Evolutionary conservation across 179 eudicot genomes (phyloP), one percentile per base, ranked within the genome.

Genomic region (Patellifolia procumbens): DNA sequence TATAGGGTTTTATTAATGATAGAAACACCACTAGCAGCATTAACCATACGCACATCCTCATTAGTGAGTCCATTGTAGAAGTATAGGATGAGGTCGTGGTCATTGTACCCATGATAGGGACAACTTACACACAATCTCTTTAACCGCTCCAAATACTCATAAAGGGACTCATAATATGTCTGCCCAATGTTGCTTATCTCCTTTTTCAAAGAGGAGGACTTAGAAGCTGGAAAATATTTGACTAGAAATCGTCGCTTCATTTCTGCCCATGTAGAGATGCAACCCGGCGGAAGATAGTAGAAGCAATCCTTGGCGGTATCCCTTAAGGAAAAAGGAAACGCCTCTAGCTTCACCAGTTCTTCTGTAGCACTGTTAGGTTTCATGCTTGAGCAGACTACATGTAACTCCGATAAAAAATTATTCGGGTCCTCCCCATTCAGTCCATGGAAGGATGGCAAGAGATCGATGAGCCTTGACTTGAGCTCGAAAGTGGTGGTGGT

Each of bases 201-300:
- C 32, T 70, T 77, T 22, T 68, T 28, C 10, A 70, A 15, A 17
- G 1, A 31, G 8, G 74, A 39, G 1, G 19, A 48, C 15, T 35
- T 28, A 26, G 35, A 58, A 0, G 60, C 60, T 2, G 70, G 70
- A 26, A 70, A 77, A 7, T 12, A 77, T 60, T 77, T 70, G 17
- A 61, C 80, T 0, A 70, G 35, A 32, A 77, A 70, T 0, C 4
- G 16, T 8, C 15, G 28, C 24, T 58, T 42, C 35, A 77, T 42
- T 3, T 70, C 32, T 5, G 16, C 16, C 75, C 61, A 69, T 5
- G 70, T 22, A 1, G n/a, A 43, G 8, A 70, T 46, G 7, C 35
- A 15, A 20, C 70, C 49, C 2, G 80, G 39, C 0, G 75, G 70
- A 39, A 77, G 35, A 19, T 77, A 77, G 32, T 70, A 77, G 1